Conservation (phyloP, 129 eudicot genomes). For the Pulicaria dysenterica region DNA sequence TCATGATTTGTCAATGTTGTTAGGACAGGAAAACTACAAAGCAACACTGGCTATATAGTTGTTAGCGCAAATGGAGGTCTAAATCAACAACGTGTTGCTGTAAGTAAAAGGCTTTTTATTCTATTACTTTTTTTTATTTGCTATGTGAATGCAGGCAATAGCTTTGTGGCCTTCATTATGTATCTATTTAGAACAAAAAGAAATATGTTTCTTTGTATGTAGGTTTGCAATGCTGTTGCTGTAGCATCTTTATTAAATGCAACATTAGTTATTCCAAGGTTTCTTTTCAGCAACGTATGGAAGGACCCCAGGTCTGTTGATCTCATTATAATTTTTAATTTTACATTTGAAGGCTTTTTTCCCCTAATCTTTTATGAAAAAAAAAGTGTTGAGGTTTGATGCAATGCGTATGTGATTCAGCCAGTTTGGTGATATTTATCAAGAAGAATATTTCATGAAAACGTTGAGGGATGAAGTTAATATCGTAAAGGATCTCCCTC, state of each 20-base stretch:
- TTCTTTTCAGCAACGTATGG: constrained; percentile 97
- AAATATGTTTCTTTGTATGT: constrained; percentile 26
- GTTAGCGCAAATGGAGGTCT: constrained; percentile 98
- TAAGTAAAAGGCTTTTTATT: constrained; percentile 40
- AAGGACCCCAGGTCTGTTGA: constrained; percentile 80
- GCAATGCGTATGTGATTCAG: constrained; percentile 45
- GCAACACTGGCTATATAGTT: constrained; percentile 65
- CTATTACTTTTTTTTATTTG: constrained; percentile 4
- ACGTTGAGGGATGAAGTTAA: constrained; percentile 60
- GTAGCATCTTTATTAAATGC: constrained; percentile 93
- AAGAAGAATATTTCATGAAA: constrained; percentile 74
- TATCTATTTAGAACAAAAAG: constrained; percentile 7
- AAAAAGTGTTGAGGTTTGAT: neutral
- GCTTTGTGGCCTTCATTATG: constrained; percentile 8
- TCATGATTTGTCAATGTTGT: constrained; percentile 45
- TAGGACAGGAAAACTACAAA: constrained; percentile 62
- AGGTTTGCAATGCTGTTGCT: constrained; percentile 99
- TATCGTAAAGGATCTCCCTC: constrained; percentile 76
- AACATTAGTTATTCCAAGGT: constrained; percentile 86
- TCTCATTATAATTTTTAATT: neutral
- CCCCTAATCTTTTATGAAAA: neutral
- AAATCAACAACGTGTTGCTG: constrained; percentile 98
- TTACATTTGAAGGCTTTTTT: constrained; percentile 2
- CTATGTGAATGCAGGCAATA: neutral
- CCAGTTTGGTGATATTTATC: constrained; percentile 95